Evolutionary conservation across 768 basidiomycete species (phyloP).

Genomic region (Lactarius tabidus): DNA sequence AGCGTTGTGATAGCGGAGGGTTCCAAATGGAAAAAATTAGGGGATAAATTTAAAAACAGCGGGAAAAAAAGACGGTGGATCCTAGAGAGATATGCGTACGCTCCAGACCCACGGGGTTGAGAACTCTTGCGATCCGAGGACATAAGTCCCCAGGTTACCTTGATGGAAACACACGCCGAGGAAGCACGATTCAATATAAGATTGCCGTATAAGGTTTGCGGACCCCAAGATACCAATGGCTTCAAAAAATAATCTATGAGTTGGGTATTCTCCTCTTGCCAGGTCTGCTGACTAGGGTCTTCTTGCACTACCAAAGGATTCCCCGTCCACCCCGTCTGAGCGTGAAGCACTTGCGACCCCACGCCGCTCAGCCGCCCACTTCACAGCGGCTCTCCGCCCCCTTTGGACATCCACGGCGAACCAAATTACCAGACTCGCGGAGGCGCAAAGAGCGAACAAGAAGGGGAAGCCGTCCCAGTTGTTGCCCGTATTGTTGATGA

Average conservation of each 20-base stretch:
- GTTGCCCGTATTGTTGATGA: conserved; percentile 65
- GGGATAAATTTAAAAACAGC: too few relatives aligned
- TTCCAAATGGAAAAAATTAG: too few relatives aligned
- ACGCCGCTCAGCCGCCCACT: conserved; percentile 34
- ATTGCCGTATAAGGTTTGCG: too few relatives aligned
- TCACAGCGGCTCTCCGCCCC: conserved; percentile 39
- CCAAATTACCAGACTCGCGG: conserved; percentile 74
- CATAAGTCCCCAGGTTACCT: too few relatives aligned
- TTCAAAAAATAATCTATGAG: not conserved
- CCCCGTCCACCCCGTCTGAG: not conserved
- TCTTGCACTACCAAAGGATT: not conserved
- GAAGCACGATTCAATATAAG: too few relatives aligned
- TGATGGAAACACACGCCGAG: too few relatives aligned
- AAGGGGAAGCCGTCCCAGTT: conserved; percentile 88
- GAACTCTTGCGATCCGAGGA: too few relatives aligned
- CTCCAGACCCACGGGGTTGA: too few relatives aligned
- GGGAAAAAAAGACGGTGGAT: too few relatives aligned
- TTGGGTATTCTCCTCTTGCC: not conserved
- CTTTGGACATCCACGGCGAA: conserved; percentile 46
- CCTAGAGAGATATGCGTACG: too few relatives aligned
- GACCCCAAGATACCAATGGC: too few relatives aligned
- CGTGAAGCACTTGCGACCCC: not conserved
- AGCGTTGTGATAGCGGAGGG: too few relatives aligned
- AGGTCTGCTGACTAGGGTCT: not conserved
- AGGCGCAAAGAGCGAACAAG: conserved; percentile 64